Conservation (phyloP, 2,329 filamentous ascomycete genomes). For the Epichloe uncinata region DNA sequence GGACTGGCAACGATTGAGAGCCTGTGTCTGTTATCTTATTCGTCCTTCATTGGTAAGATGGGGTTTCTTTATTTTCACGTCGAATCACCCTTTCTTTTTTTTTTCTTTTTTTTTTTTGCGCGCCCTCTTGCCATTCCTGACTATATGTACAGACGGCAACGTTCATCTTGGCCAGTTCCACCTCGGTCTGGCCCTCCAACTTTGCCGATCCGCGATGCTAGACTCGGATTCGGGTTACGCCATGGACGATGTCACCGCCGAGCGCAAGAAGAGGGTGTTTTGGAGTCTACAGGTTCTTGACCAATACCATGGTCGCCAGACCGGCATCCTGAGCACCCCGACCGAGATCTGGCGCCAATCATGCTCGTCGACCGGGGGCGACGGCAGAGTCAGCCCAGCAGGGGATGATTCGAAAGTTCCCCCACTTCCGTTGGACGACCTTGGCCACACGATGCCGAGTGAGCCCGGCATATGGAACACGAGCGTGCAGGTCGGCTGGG, state of each 20-base stretch:
- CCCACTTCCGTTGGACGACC: conserved; percentile 28
- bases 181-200: conserved; percentile 34
- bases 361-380: conserved; percentile 13
- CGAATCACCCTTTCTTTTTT: too few relatives aligned
- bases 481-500: conserved; percentile 34
- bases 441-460: conserved; percentile 25
- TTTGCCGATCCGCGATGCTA: conserved; percentile 36
- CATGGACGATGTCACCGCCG: conserved; percentile 19
- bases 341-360: conserved; percentile 28
- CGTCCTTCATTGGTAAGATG: conserved; percentile 32
- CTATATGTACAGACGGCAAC: conserved; percentile 27
- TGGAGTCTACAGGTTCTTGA: conserved; percentile 39
- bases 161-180: conserved; percentile 35
- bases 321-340: conserved; percentile 27
- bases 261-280: conserved; percentile 36
- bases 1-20: conserved; percentile 36
- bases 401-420: conserved; percentile 23
- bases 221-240: conserved; percentile 28
- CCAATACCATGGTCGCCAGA: conserved; percentile 34
- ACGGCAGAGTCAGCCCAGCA: conserved; percentile 9
- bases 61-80: too few relatives aligned
- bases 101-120: too few relatives aligned
- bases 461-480: conserved; percentile 38
- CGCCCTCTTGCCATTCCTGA: conserved; percentile 3
- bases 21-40: conserved; percentile 35